phyloP scores from a whole-genome alignment of 2,329 filamentous ascomycete species.

The Didymella keratinophila region DNA sequence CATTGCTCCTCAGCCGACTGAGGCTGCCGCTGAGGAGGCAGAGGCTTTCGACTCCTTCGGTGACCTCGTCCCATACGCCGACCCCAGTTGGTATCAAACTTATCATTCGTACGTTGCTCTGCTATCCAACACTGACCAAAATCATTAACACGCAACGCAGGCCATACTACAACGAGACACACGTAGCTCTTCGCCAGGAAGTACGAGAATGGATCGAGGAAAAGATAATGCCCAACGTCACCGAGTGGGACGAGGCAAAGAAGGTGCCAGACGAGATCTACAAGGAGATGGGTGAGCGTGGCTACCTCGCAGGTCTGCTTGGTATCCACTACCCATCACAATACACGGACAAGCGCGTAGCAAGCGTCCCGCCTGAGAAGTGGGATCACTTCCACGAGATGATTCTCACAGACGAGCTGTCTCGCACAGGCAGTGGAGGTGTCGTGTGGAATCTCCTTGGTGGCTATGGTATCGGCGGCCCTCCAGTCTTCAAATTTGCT shows the following conservation, averaged over 20 bases:
- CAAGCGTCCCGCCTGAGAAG: conserved; percentile 82
- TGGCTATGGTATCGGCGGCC: conserved; percentile 94
- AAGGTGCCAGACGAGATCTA: conserved; percentile 88
- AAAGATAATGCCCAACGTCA: conserved; percentile 88
- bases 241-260: conserved; percentile 97
- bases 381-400: conserved; percentile 99
- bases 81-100: conserved; percentile 93
- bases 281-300: conserved; percentile 91
- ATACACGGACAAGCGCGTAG: conserved; percentile 74
- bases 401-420: conserved; percentile 93
- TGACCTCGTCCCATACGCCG: conserved; percentile 85
- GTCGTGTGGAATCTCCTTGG: conserved; percentile 97
- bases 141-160: no score
- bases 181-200: conserved; percentile 89
- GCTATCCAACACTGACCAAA: no score
- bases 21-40: conserved; percentile 61
- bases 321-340: conserved; percentile 82
- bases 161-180: conserved; percentile 96
- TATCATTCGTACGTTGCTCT: no score
- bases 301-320: conserved; percentile 91
- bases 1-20: conserved; percentile 49
- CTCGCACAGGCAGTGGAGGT: conserved; percentile 85
- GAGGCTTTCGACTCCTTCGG: conserved; percentile 87
- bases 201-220: conserved; percentile 90
- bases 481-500: conserved; percentile 90